Evolutionary conservation across 352 stramenopile species (phyloP).

Genomic region (Phytopythium kandeliae): DNA sequence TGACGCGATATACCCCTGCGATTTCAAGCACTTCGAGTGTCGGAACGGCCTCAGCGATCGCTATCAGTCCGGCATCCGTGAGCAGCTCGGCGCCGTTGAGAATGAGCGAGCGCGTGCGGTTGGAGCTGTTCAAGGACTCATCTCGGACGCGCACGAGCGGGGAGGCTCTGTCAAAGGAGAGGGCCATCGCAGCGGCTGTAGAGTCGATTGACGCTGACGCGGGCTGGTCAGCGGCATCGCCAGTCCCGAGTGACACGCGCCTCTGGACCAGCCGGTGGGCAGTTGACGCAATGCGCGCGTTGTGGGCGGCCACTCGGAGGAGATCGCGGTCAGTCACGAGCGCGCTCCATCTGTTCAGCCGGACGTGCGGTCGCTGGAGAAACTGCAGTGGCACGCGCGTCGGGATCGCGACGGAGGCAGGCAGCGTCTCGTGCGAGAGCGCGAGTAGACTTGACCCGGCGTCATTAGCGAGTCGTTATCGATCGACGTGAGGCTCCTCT

Average conservation of each 20-base stretch:
- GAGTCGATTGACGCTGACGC: neutral
- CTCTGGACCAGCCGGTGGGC: constrained; percentile 3
- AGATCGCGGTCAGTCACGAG: constrained; percentile 65
- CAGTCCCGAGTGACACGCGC: constrained; percentile 1
- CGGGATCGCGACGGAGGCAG: constrained; percentile 3
- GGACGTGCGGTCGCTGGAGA: constrained; percentile 40
- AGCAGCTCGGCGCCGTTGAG: constrained; percentile 63
- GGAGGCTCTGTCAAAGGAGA: neutral
- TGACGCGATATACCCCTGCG: constrained; percentile 32
- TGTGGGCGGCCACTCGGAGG: constrained; percentile 51
- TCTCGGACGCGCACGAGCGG: neutral
- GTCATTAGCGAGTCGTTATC: neutral
- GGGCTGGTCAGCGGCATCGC: neutral
- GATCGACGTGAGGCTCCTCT: neutral
- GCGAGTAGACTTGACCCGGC: neutral
- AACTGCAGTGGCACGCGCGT: constrained; percentile 62
- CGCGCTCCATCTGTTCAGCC: constrained; percentile 60
- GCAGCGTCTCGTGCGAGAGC: neutral
- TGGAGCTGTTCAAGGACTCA: constrained; percentile 4
- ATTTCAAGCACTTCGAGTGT: constrained; percentile 57
- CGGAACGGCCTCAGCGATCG: constrained; percentile 40
- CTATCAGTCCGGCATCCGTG: constrained; percentile 49
- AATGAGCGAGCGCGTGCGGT: constrained; percentile 34
- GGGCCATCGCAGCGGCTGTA: neutral
- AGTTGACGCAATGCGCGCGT: constrained; percentile 33